Base-by-base conservation (phyloP, 345 rosid genomes). In the Turritis glabra region DNA sequence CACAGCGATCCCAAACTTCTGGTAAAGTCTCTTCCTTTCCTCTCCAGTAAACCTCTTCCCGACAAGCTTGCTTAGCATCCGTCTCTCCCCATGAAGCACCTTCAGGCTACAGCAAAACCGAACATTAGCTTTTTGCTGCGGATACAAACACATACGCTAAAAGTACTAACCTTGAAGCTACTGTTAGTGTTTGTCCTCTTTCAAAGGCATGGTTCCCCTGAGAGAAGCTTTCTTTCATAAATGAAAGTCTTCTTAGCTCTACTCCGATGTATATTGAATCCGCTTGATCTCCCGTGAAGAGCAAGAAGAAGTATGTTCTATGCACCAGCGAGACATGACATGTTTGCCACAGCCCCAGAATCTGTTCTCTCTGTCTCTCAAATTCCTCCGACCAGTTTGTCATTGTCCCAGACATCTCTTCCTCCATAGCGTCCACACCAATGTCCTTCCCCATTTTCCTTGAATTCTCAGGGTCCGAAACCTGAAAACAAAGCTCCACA, bases 261-360 rank as follows among this genome's bases (percentile, higher is more conserved):
- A 95, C 99, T 76, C 86, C 99, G 68, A 90, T 81, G 87, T 95
- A 95, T 59, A 90, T 87, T 43, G 96, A 92, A 85, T 95, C 99
- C 1, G 86, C 64, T n/a, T 86, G 91, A 63, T 95, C 98, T 40
- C 99, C 99, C 74, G 81, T 89, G 73, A 95, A 90, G 71, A 95
- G 97, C 82, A 95, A 81, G 85, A 85, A 92, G 82, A 95, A 95
- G 73, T 92, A 95, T 5, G 99, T 95, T 78, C 99, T 84, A 79
- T 95, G 96, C 55, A 92, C 83, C 84, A 95, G 66, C 21, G 97
- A 88, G 63, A 86, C 90, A 63, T 89, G 80, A 81, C 99, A 95
- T 70, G 83, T 74, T 69, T 90, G 90, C 99, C 99, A 95, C 33
- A 95, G 91, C 52, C 85, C 96, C 21, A 95, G 72, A 60, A 92